These are phyloP conservation scores for Aspergillus clavatus DNA, from an alignment of 2,329 filamentous ascomycete species.

Conservation along the genomic window DNA sequence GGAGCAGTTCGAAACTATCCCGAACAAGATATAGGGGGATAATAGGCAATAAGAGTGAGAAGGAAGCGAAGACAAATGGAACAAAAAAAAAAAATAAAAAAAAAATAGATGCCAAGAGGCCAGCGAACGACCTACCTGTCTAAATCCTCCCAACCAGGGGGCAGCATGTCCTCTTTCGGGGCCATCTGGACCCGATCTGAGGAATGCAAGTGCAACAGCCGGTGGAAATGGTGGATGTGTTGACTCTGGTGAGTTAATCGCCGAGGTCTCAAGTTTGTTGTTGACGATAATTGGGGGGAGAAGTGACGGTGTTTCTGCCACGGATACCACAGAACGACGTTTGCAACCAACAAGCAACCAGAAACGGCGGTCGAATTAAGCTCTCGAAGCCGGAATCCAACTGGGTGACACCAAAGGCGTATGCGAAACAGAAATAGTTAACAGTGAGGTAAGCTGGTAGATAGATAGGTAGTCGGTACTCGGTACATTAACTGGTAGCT, in stretches of 20 bases:
- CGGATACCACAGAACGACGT: constrained; percentile 11
- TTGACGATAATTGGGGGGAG: too few species aligned
- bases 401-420: not conserved
- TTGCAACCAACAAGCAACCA: constrained; percentile 13
- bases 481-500: too few species aligned
- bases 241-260: not conserved
- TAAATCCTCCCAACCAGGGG: constrained; percentile 38
- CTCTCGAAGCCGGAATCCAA: constrained; percentile 7
- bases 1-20: too few species aligned
- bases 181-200: constrained; percentile 34
- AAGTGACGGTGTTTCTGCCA: too few species aligned
- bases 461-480: too few species aligned
- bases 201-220: constrained; percentile 26
- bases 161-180: constrained; percentile 39
- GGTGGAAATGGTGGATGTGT: constrained; percentile 3
- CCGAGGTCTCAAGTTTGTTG: too few species aligned
- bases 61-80: constrained; percentile 16
- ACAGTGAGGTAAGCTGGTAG: not conserved
- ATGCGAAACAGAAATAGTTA: not conserved
- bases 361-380: constrained; percentile 17
- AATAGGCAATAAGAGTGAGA: too few species aligned
- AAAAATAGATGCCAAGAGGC: constrained; percentile 14
- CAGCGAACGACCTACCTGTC: constrained; percentile 31
- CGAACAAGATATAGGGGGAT: too few species aligned
- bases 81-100: constrained; percentile 27